Conservation (phyloP, 164 flowering plant species). For the Cinnamomum micranthum region DNA sequence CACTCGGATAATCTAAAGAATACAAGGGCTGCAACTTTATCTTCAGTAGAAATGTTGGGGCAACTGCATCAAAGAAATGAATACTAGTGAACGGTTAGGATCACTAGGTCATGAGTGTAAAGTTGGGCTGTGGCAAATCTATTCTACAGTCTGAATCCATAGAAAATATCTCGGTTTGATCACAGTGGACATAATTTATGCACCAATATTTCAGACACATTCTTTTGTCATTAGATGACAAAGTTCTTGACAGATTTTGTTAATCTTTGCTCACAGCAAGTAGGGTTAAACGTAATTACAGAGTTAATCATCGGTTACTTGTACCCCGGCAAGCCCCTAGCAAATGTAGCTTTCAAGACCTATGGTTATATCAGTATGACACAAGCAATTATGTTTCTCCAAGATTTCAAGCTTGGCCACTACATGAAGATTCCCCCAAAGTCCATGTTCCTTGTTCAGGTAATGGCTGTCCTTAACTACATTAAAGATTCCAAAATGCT, state of each 20-base stretch:
- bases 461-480: conserved; percentile 2
- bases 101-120: background rate
- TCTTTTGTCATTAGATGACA: no score
- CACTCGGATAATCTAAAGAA: background rate
- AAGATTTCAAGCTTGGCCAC: conserved; percentile 69
- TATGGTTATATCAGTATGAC: conserved; percentile 55
- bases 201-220: no score
- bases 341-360: conserved; percentile 58
- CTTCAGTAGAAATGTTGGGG: background rate
- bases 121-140: background rate
- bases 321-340: conserved; percentile 57
- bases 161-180: no score
- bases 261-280: conserved; percentile 22
- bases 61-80: background rate
- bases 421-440: conserved; percentile 77
- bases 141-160: no score
- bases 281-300: conserved; percentile 53
- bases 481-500: no score
- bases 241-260: no score
- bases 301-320: conserved; percentile 59
- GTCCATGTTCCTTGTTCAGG: conserved; percentile 70
- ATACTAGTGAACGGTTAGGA: background rate
- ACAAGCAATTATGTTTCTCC: conserved; percentile 44
- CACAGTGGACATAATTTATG: no score
- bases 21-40: background rate